Evolutionary conservation across 108 stramenopile genomes (phyloP).

Genomic region (Skeletonema menzelii): DNA sequence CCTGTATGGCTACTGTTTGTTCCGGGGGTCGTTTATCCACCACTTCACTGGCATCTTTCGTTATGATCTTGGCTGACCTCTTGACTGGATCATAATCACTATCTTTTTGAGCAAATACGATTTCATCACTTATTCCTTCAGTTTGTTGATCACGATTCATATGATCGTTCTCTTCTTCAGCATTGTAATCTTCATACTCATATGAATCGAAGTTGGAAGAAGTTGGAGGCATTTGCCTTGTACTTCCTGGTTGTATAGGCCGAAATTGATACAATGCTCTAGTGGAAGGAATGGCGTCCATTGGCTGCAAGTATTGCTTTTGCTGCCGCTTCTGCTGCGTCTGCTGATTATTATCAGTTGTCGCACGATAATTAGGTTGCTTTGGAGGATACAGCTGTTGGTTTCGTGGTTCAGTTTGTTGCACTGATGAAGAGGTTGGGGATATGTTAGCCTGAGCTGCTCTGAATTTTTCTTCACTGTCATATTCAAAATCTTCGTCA

Average conservation of each 20-base stretch:
- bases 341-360: neutral
- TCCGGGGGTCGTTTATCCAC: neutral
- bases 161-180: neutral
- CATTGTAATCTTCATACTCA: neutral
- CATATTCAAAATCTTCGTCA: neutral
- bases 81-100: neutral
- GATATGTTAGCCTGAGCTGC: neutral
- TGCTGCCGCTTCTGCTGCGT: neutral
- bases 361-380: neutral
- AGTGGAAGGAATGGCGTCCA: neutral
- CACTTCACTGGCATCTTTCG: neutral
- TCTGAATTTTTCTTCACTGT: neutral
- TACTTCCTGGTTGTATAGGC: slow-evolving; percentile 12
- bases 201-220: neutral
- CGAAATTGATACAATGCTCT: slow-evolving; percentile 17
- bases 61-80: slow-evolving; percentile 5
- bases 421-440: neutral
- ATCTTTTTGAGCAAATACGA: neutral
- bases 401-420: neutral
- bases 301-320: neutral
- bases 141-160: neutral
- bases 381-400: neutral
- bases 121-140: neutral
- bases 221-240: slow-evolving; percentile 19
- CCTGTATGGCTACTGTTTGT: neutral